Percentiles rank a stretch among this genome's conserved stretches.
Conservation (phyloP, 768 basidiomycete species). For the Leccinellum luteum region DNA sequence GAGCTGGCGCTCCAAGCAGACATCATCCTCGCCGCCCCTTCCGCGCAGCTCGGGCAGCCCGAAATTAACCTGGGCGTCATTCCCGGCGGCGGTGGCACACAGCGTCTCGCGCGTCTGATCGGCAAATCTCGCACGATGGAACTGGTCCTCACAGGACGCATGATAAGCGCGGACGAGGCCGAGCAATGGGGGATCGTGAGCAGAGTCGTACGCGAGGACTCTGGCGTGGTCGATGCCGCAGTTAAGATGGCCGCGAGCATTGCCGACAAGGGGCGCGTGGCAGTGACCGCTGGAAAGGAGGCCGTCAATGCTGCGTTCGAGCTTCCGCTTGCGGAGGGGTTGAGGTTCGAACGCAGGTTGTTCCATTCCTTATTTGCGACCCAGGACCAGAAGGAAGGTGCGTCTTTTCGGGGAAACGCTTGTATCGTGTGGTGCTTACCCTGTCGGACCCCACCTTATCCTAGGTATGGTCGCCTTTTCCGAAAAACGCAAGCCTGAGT, state of each 20-base stretch:
- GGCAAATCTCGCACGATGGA: constrained; percentile 97
- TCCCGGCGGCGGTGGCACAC: constrained; percentile 92
- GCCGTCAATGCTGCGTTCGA: constrained; percentile 94
- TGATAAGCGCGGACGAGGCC: constrained; percentile 77
- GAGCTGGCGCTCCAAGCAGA: constrained; percentile 97
- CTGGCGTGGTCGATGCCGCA: constrained; percentile 86
- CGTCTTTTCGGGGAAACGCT: constrained; percentile 24
- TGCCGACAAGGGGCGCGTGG: constrained; percentile 77
- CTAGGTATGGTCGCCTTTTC: constrained; percentile 96
- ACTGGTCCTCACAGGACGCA: constrained; percentile 84
- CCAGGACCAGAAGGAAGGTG: constrained; percentile 92
- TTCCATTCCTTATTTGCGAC: constrained; percentile 95
- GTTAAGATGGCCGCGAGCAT: constrained; percentile 76
- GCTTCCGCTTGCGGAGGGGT: constrained; percentile 73
- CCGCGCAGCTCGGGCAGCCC: constrained; percentile 91
- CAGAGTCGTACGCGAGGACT: constrained; percentile 71
- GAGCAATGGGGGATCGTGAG: constrained; percentile 86
- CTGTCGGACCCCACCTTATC: constrained; percentile 5
- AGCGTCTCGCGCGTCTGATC: constrained; percentile 79
- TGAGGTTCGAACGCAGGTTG: constrained; percentile 82
- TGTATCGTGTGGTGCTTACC: not conserved
- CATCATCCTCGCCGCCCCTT: constrained; percentile 88
- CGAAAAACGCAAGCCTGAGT: constrained; percentile 88
- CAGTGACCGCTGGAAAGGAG: constrained; percentile 88
- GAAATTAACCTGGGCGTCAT: constrained; percentile 96